Evolutionary conservation across 2,329 filamentous ascomycete genomes (phyloP).

Genomic region (Berkeleyomyces basicola): DNA sequence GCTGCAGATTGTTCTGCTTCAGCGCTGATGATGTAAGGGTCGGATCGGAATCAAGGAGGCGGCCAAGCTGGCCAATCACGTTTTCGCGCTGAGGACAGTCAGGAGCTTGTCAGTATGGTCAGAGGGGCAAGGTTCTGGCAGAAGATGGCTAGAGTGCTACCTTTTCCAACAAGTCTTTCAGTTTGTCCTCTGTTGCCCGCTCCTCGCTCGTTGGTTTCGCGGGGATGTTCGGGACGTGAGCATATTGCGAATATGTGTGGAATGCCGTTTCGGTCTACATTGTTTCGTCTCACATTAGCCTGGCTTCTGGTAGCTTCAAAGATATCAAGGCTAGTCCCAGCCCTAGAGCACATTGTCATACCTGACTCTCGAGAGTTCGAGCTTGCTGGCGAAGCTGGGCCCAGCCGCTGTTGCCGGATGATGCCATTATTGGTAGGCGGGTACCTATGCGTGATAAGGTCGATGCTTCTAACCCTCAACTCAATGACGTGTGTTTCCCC

Average conservation of each 20-base stretch:
- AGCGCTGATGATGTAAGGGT: conserved; percentile 73
- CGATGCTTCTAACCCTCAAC: not conserved
- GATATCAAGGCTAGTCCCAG: not conserved
- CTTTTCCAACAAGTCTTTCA: conserved; percentile 73
- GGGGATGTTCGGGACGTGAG: conserved; percentile 61
- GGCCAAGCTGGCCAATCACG: conserved; percentile 64
- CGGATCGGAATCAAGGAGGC: conserved; percentile 85
- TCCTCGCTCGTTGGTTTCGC: conserved; percentile 77
- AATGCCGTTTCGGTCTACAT: conserved; percentile 66
- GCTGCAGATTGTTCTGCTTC: conserved; percentile 90
- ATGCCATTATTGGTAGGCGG: conserved; percentile 7
- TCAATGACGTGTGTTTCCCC: conserved; percentile 8
- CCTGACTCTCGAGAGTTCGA: conserved; percentile 76
- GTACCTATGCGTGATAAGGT: not conserved
- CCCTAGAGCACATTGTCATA: conserved; percentile 24
- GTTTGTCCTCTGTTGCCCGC: conserved; percentile 56
- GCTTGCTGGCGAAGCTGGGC: conserved; percentile 88
- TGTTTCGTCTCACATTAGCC: conserved; percentile 5
- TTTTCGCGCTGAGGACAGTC: conserved; percentile 50
- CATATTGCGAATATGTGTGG: conserved; percentile 82
- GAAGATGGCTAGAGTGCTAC: conserved; percentile 27
- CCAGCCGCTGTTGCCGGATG: conserved; percentile 51
- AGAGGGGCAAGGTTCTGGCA: not conserved
- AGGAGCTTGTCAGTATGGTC: conserved; percentile 11
- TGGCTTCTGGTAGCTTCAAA: conserved; percentile 5